These are phyloP conservation scores for Aegilops speltoides DNA, from an alignment of 176 grass and related monocot species.

Conservation along the genomic window DNA sequence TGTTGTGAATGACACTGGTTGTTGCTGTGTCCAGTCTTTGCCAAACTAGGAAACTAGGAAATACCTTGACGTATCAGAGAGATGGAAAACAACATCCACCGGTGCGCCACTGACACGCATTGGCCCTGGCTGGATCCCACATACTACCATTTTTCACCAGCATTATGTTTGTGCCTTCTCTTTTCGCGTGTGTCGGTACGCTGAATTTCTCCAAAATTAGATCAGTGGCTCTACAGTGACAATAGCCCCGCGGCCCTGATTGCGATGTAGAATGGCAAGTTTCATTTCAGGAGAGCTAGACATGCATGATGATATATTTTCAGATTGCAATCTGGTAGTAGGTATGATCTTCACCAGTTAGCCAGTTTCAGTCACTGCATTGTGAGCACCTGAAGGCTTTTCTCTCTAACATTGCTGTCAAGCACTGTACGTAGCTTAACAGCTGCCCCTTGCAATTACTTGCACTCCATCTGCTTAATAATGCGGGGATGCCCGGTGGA, in stretches of 20 bases:
- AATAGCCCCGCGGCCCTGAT: neutral
- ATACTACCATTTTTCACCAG: neutral
- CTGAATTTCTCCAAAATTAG: neutral
- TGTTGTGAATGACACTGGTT: neutral
- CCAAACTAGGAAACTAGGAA: neutral
- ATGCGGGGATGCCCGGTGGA: neutral
- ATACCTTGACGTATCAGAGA: neutral
- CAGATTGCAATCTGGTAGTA: slow-evolving; percentile 3
- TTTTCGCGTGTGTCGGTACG: neutral
- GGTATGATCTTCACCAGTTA: too few species aligned
- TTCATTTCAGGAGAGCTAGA: slow-evolving; percentile 14
- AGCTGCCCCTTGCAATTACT: neutral
- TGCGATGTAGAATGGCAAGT: neutral
- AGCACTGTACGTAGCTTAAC: slow-evolving; percentile 14
- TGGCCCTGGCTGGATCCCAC: neutral
- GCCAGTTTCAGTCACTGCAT: neutral
- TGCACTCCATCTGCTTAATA: slow-evolving; percentile 14
- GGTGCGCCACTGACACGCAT: neutral
- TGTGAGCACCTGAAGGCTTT: slow-evolving; percentile 7
- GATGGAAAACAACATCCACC: neutral
- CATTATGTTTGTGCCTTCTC: neutral
- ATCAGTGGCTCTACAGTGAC: neutral
- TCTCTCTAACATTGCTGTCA: slow-evolving; percentile 26
- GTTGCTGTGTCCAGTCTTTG: neutral
- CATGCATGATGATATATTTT: neutral